Percentiles rank a stretch among this genome's conserved stretches.
phyloP scores from a whole-genome alignment of 2,329 filamentous ascomycete genomes.

The Elsinoe ampelina region DNA sequence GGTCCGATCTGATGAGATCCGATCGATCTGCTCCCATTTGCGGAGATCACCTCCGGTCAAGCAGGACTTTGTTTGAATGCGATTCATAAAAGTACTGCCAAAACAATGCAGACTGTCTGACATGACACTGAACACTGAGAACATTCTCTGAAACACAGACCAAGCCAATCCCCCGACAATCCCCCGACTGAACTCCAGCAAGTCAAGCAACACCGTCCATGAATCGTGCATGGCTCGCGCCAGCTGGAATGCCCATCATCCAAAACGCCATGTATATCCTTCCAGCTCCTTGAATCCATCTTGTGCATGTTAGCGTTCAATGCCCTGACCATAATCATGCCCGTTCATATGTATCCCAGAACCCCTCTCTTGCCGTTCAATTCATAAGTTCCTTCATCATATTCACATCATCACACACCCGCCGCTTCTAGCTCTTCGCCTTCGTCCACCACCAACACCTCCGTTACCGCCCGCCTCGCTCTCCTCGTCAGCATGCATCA shows the following conservation, averaged over 20 bases:
- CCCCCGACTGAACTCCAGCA: background rate
- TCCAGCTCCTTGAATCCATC: background rate
- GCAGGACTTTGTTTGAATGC: background rate
- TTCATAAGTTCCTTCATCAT: background rate
- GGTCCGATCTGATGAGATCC: conserved; percentile 9
- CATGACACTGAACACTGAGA: background rate
- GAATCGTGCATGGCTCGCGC: background rate
- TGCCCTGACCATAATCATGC: background rate
- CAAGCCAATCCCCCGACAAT: background rate
- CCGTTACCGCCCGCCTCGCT: conserved; percentile 18
- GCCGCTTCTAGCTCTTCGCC: conserved; percentile 40
- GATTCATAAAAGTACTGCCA: background rate
- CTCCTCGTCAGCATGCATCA: conserved; percentile 64
- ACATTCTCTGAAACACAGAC: background rate
- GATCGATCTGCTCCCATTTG: background rate
- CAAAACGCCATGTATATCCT: background rate
- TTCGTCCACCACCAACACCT: conserved; percentile 26
- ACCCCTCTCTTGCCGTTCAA: background rate
- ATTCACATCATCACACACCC: conserved; percentile 41
- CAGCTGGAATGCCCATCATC: background rate
- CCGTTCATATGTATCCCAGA: background rate
- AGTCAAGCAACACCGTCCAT: background rate
- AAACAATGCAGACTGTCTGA: background rate
- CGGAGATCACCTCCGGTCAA: background rate
- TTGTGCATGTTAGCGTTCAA: background rate